Evolutionary conservation across 192 early-diverging fungal genomes (phyloP).

Genomic region (Coemansia erecta): DNA sequence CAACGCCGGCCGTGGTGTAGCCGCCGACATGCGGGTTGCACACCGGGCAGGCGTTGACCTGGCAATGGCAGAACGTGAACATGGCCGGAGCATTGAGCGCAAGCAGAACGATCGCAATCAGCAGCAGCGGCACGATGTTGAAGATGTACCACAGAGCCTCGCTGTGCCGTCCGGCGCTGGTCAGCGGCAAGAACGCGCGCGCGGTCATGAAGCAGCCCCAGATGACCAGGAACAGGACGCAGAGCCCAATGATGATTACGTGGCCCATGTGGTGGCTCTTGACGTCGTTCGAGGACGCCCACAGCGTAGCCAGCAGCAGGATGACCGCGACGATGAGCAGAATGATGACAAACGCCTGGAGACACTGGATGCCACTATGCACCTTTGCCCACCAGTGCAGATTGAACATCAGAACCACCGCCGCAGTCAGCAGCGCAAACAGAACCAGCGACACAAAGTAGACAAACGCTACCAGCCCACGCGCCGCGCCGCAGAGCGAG

Average conservation of each 20-base stretch:
- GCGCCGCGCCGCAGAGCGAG: slow-evolving; percentile 29
- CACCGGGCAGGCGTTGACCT: slow-evolving; percentile 43
- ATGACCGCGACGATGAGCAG: slow-evolving; percentile 32
- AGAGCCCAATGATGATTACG: slow-evolving; percentile 39
- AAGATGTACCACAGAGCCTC: slow-evolving; percentile 53
- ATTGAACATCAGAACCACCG: slow-evolving; percentile 47
- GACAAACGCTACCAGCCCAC: slow-evolving; percentile 35
- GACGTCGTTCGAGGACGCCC: slow-evolving; percentile 39
- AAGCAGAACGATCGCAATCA: slow-evolving; percentile 40
- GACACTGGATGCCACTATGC: slow-evolving; percentile 40
- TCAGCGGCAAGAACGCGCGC: slow-evolving; percentile 36
- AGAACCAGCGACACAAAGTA: slow-evolving; percentile 21
- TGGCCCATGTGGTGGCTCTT: slow-evolving; percentile 47
- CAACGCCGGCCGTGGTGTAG: slow-evolving; percentile 9
- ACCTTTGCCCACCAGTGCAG: slow-evolving; percentile 28
- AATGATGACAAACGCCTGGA: slow-evolving; percentile 45
- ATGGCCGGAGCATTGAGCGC: slow-evolving; percentile 44
- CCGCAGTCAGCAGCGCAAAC: slow-evolving; percentile 40
- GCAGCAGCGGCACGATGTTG: slow-evolving; percentile 40
- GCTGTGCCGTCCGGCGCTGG: slow-evolving; percentile 38
- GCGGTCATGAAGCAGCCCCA: slow-evolving; percentile 49
- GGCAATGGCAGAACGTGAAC: slow-evolving; percentile 53
- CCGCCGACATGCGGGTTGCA: slow-evolving; percentile 40
- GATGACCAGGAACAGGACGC: slow-evolving; percentile 27
- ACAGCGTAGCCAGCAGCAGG: slow-evolving; percentile 18